phyloP scores from a whole-genome alignment of 2,329 filamentous ascomycete genomes.

The Colletotrichum eleusines region DNA sequence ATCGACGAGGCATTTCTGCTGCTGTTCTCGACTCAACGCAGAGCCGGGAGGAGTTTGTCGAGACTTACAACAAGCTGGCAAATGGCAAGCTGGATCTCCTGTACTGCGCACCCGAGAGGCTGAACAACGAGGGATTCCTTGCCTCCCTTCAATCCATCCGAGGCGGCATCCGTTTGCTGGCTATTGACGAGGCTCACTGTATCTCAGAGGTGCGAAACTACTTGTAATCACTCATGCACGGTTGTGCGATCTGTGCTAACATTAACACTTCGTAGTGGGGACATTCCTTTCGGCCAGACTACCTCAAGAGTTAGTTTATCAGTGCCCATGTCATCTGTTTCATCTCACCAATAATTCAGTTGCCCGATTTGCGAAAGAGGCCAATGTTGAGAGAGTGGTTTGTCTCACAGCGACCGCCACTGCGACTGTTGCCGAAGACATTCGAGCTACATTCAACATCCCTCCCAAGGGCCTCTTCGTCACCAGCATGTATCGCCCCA shows the following conservation, averaged over 20 bases:
- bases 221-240: too few species aligned
- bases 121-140: constrained; percentile 72
- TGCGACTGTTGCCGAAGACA: constrained; percentile 65
- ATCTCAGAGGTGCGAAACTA: constrained; percentile 59
- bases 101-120: constrained; percentile 69
- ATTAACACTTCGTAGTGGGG: constrained; percentile 54
- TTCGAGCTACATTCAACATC: constrained; percentile 66
- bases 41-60: constrained; percentile 58
- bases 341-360: constrained; percentile 50
- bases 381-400: constrained; percentile 68
- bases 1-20: constrained; percentile 62
- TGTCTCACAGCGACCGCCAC: constrained; percentile 72
- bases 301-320: constrained; percentile 56
- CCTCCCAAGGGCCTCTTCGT: constrained; percentile 64
- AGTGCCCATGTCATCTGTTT: constrained; percentile 28
- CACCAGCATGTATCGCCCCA: constrained; percentile 70
- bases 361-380: constrained; percentile 66
- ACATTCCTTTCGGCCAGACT: constrained; percentile 63
- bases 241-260: background rate
- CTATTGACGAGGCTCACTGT: constrained; percentile 70
- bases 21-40: constrained; percentile 70
- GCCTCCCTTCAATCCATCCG: constrained; percentile 65
- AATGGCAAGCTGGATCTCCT: constrained; percentile 64
- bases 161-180: constrained; percentile 68
- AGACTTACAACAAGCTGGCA: constrained; percentile 53